Percentiles rank a stretch among this genome's conserved stretches.
phyloP scores from a whole-genome alignment of 2,329 filamentous ascomycete species.

The Ascochyta koolunga region DNA sequence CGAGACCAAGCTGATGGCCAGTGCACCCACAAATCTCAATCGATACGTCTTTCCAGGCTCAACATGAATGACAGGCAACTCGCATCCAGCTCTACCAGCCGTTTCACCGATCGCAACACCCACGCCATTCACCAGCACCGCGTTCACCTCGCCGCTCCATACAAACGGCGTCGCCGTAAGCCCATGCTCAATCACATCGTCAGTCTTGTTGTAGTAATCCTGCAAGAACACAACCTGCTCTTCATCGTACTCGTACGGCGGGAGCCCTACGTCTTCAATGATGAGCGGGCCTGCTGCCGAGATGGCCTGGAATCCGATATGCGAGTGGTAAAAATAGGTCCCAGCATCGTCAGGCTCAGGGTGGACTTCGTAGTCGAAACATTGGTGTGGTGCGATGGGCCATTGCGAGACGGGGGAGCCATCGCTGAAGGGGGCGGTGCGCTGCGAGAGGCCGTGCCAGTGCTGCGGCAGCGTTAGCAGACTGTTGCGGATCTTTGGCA shows the following conservation, averaged over 20 bases:
- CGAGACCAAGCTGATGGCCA: constrained; percentile 61
- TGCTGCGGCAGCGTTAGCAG: constrained; percentile 53
- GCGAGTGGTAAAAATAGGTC: constrained; percentile 73
- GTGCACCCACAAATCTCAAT: constrained; percentile 64
- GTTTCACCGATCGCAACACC: constrained; percentile 50
- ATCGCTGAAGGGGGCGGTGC: constrained; percentile 67
- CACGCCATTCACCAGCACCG: constrained; percentile 64
- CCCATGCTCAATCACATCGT: constrained; percentile 58
- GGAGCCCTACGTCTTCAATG: constrained; percentile 56
- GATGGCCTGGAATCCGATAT: constrained; percentile 67
- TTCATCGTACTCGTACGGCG: constrained; percentile 67
- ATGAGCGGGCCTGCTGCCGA: constrained; percentile 65
- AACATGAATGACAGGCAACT: constrained; percentile 62
- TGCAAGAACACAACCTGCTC: constrained; percentile 62
- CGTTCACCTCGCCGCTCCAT: constrained; percentile 65
- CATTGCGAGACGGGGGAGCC: constrained; percentile 69
- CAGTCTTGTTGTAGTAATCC: constrained; percentile 64
- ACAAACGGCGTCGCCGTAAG: constrained; percentile 57
- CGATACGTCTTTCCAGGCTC: constrained; percentile 66
- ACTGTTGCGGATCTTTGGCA: too few relatives aligned
- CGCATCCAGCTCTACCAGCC: constrained; percentile 48
- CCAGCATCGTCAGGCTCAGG: constrained; percentile 61
- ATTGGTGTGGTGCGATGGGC: constrained; percentile 66
- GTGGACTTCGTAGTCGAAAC: constrained; percentile 71
- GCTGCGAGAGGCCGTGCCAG: constrained; percentile 70